Conservation (phyloP, 2,329 filamentous ascomycete genomes). For the Ascocoryne sarcoides region DNA sequence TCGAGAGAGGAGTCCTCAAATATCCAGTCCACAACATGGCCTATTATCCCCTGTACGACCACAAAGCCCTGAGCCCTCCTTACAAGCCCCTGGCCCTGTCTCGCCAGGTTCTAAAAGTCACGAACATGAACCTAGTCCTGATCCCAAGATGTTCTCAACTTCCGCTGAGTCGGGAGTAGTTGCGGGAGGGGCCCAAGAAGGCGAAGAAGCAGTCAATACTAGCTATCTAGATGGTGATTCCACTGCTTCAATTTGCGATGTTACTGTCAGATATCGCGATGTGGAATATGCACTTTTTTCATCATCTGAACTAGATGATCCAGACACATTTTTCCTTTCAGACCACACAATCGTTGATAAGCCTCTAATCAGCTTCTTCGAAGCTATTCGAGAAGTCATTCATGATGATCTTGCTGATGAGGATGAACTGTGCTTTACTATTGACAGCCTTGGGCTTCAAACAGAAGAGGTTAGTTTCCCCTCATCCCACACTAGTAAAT, state of each 20-base stretch:
- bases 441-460: constrained; percentile 46
- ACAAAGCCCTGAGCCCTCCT: too few species aligned
- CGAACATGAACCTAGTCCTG: too few species aligned
- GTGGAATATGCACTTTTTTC: constrained; percentile 51
- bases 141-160: too few species aligned
- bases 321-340: constrained; percentile 47
- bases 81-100: too few species aligned
- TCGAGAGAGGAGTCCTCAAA: too few species aligned
- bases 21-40: too few species aligned
- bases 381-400: constrained; percentile 44
- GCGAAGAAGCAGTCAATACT: neutral
- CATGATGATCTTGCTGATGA: constrained; percentile 45
- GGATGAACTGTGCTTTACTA: constrained; percentile 46
- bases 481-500: constrained; percentile 1
- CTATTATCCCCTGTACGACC: too few species aligned
- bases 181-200: too few species aligned
- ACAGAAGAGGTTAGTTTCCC: constrained; percentile 44
- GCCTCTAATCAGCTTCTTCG: constrained; percentile 45
- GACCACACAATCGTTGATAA: constrained; percentile 45
- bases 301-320: constrained; percentile 41
- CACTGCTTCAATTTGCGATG: constrained; percentile 24
- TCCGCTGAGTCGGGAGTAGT: too few species aligned
- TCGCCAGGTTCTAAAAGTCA: too few species aligned
- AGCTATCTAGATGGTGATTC: neutral
- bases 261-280: constrained; percentile 46